Base-by-base conservation (phyloP, 2,329 filamentous ascomycete species). In the Diatrype stigma region DNA sequence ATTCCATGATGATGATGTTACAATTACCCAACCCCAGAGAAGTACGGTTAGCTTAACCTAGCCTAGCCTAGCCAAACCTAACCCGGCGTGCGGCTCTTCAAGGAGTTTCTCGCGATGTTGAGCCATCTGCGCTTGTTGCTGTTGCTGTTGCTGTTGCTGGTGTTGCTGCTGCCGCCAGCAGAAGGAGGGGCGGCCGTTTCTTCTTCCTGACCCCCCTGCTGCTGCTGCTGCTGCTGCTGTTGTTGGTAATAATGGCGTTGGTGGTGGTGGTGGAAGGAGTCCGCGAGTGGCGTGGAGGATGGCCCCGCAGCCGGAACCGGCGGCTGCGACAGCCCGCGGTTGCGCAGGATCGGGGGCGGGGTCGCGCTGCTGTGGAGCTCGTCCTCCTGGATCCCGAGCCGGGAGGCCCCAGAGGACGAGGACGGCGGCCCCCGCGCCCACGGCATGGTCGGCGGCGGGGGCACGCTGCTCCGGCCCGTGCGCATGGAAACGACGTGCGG, bases 331-430 rank as follows among this genome's bases (percentile, higher is more conserved):
- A 16, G 51, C 6, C 47, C 60, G 2, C 63, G 67, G 47, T 74
- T 77, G 16, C 79, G 71, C 68, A 76, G 65, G 47, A 83, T 83
- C 2, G 80, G 80, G 4, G 80, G 80, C 3, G 80, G 80, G 7
- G 80, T 83, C 0, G 78, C 76, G 28, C 79, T 76, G 28, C 79
- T 74, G 1, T 68, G 63, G 3, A 71, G 63, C 10, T 78, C 75
- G 3, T 77, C 74, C 1, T 74, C 73, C 0, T 40, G 17, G 37
- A 57, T 30, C 26, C 26, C 26, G 26, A 30, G 6, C 26, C 26
- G 6, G 26, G 10, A n/a, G n/a, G n/a, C n/a, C 26, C 26, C 26
- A 5, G 26, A 30, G 6, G 6, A 5, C 26, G n/a, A 37, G 12
- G 34, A 6, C 6, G 75, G 8, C 68, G 74, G 8, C 67, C 74